A percentile compares a stretch with the other conserved stretches of the same genome.
Evolutionary conservation across 148 eudicot species (phyloP).

Genomic region (Amaranthus palmeri): DNA sequence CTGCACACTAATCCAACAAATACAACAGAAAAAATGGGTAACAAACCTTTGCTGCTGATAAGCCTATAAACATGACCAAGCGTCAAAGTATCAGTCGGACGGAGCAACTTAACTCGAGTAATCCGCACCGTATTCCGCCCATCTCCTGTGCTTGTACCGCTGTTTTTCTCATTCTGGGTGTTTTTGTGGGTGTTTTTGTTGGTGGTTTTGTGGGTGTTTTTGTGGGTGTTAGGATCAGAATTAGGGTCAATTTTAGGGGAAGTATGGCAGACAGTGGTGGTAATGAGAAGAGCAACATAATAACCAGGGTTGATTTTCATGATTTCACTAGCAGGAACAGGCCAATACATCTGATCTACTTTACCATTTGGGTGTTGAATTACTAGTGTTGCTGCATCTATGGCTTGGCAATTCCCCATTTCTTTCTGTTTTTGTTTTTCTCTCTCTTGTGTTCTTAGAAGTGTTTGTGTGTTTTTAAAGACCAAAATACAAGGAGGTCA

Average conservation of each 20-base stretch:
- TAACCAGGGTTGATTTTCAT: slow-evolving; percentile 91
- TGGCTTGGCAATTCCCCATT: slow-evolving; percentile 98
- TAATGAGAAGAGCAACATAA: slow-evolving; percentile 83
- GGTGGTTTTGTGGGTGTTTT: slow-evolving; percentile 12
- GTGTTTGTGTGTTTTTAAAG: not conserved
- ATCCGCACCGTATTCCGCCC: slow-evolving; percentile 44
- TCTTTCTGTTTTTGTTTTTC: slow-evolving; percentile 15
- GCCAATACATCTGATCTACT: slow-evolving; percentile 51
- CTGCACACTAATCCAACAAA: not conserved
- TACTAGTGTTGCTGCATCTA: slow-evolving; percentile 76
- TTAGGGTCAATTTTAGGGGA: slow-evolving; percentile 15
- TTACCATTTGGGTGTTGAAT: slow-evolving; percentile 78
- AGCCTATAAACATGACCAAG: slow-evolving; percentile 94
- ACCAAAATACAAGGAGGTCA: not conserved
- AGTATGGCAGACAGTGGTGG: slow-evolving; percentile 57
- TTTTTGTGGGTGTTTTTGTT: not conserved
- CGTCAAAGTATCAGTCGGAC: slow-evolving; percentile 65
- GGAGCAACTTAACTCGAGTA: slow-evolving; percentile 79
- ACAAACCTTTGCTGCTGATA: slow-evolving; percentile 72
- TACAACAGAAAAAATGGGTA: not conserved
- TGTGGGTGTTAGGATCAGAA: not conserved
- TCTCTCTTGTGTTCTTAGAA: slow-evolving; percentile 5
- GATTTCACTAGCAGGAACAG: slow-evolving; percentile 56
- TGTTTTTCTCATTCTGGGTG: slow-evolving; percentile 4
- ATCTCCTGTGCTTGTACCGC: not conserved